Conservation (phyloP, 495 filamentous ascomycete genomes). For the Daldinia vernicosa region DNA sequence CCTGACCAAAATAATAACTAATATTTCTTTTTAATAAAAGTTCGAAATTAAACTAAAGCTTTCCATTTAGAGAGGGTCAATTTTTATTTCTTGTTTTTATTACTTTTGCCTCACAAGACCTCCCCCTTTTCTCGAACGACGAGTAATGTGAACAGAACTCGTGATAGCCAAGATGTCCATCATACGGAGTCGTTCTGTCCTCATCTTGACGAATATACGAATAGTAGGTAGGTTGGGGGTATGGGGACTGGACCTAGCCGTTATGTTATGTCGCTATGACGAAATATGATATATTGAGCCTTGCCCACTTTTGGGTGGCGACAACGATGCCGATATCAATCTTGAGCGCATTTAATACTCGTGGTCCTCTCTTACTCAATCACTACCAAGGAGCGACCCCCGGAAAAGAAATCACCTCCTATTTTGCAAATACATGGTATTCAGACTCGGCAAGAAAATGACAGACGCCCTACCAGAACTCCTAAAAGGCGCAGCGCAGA, state of each 20-base stretch:
- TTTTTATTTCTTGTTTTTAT: too few species aligned
- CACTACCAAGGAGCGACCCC: background rate
- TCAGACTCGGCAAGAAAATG: slow-evolving; percentile 16
- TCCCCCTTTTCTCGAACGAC: background rate
- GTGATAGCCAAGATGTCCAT: background rate
- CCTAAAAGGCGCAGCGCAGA: slow-evolving; percentile 17
- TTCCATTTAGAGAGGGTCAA: too few species aligned
- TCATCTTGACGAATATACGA: slow-evolving; percentile 1
- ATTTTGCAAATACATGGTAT: slow-evolving; percentile 5
- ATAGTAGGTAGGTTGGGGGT: background rate
- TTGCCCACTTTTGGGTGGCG: slow-evolving; percentile 4
- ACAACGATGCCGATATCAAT: background rate
- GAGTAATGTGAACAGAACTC: background rate
- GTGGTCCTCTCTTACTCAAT: background rate
- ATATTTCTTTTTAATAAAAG: too few species aligned
- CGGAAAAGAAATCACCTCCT: background rate
- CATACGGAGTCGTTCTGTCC: background rate
- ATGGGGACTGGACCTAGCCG: background rate
- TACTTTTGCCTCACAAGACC: background rate
- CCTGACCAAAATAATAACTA: too few species aligned
- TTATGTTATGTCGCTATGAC: slow-evolving; percentile 16
- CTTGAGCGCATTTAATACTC: background rate
- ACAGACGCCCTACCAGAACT: slow-evolving; percentile 7
- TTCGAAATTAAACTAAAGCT: too few species aligned
- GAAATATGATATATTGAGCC: slow-evolving; percentile 11